These are phyloP conservation scores for Protomyces arabidopsidicola DNA, from an alignment of 1,139 yeast species.

Conservation along the genomic window DNA sequence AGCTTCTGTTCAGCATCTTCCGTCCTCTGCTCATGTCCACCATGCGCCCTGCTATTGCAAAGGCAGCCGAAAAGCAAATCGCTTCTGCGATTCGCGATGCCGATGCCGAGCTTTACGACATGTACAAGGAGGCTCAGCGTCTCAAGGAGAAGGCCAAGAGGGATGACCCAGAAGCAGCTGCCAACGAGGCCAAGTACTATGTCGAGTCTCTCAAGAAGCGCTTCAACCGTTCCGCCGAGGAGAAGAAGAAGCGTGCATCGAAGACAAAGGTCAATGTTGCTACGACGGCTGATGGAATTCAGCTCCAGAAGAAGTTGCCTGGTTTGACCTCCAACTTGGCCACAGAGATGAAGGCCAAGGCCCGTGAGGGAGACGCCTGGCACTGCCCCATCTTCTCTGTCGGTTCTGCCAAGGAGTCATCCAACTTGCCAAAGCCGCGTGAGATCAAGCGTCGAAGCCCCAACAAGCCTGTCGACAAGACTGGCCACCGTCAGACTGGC, in stretches of 20 bases:
- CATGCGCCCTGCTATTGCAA: conserved; percentile 32
- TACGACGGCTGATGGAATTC: conserved; percentile 30
- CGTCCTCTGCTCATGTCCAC: conserved; percentile 31
- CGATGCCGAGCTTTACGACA: conserved; percentile 30
- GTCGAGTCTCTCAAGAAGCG: conserved; percentile 29
- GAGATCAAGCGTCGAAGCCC: conserved; percentile 18
- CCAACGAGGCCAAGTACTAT: conserved; percentile 30
- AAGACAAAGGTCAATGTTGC: conserved; percentile 30
- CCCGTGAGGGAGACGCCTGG: conserved; percentile 33
- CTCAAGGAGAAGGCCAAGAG: conserved; percentile 30
- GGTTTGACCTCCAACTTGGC: conserved; percentile 29
- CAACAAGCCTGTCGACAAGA: conserved; percentile 19
- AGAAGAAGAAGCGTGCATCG: conserved; percentile 27
- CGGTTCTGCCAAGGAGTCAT: conserved; percentile 27
- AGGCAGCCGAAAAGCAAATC: conserved; percentile 33
- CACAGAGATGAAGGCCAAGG: conserved; percentile 31
- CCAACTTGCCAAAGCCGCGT: conserved; percentile 16
- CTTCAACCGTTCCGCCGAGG: conserved; percentile 28
- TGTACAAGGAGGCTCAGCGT: conserved; percentile 28
- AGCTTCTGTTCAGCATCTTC: conserved; percentile 31
- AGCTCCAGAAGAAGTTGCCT: conserved; percentile 31
- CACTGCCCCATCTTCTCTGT: conserved; percentile 32
- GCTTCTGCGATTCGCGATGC: conserved; percentile 29
- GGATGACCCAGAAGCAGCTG: conserved; percentile 19
- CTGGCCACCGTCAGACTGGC: conserved; percentile 12